A percentile compares a stretch with the other conserved stretches of the same genome.
Evolutionary conservation across 306 rosid genomes (phyloP).

Genomic region (Sechiopsis laciniata): DNA sequence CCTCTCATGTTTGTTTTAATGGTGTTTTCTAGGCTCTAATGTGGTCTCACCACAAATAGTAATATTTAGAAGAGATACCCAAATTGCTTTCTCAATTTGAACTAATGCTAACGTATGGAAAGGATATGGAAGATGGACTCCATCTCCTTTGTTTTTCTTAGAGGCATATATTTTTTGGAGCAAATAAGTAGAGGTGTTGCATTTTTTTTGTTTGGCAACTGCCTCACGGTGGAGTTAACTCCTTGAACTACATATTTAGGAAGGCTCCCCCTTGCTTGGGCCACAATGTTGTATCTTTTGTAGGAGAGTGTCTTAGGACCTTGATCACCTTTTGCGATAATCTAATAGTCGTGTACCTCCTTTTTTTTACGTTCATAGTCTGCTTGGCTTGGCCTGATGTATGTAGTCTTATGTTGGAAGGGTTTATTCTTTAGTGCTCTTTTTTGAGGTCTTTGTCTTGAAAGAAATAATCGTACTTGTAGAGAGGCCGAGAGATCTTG

Average conservation of each 20-base stretch:
- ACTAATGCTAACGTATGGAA: neutral
- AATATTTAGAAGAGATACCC: neutral
- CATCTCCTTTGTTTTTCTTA: neutral
- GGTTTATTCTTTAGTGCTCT: too few species aligned
- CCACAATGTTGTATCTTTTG: neutral
- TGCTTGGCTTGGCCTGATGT: too few species aligned
- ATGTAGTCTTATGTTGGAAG: too few species aligned
- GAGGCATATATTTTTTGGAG: neutral
- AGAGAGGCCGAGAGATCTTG: too few species aligned
- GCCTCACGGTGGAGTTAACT: neutral
- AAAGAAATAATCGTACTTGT: too few species aligned
- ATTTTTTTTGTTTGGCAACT: neutral
- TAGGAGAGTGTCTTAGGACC: too few species aligned
- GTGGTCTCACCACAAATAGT: neutral
- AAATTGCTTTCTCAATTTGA: neutral
- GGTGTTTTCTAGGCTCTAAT: neutral
- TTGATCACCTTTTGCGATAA: neutral
- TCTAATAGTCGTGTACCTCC: too few species aligned
- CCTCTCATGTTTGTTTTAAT: neutral
- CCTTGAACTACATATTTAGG: neutral
- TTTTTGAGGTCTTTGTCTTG: too few species aligned
- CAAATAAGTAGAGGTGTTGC: neutral
- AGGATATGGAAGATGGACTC: neutral
- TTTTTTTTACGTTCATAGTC: too few species aligned
- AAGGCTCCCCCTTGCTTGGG: neutral